Base-by-base conservation (phyloP, 2,329 filamentous ascomycete genomes). In the Colletotrichum lentis region DNA sequence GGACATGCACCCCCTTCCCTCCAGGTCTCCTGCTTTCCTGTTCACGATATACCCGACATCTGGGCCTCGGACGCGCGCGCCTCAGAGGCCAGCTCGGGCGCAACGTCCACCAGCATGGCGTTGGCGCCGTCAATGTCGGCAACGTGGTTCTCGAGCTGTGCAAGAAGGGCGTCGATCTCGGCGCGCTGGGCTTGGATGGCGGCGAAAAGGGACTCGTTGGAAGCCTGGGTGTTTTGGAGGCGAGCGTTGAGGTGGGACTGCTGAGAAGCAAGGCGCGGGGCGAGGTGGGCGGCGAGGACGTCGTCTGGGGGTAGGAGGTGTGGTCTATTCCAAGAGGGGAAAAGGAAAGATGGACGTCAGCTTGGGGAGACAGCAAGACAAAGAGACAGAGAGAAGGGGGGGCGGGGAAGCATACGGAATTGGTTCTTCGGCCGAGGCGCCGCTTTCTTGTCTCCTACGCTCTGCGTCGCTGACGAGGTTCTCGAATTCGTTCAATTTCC, bases 401-500 rank as follows among this genome's bases (percentile, higher is more conserved):
- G n/a, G 24, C 18, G 14, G 5, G 20, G 46, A 43, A 44, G 24
- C 82, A 69, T 78, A 85, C 84, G 84, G 83, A 46, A 80, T 77
- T 5, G 83, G 83, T 31, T 73, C 63, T 2, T 72, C 68, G 7
- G 72, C 74, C 14, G 72, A 62, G 59, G 62, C 62, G 58, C 71
- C 69, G 27, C 78, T 75, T 31, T 78, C 75, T 49, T 76, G 72
- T 55, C 79, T 75, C 64, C 82, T 76, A 61, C 72, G 70, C 56
- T 76, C 78, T 5, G 87, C 88, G 60, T 86, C 85, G 64, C 76
- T 79, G 57, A 88, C 81, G 16, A 90, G 79, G 31, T 72, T 77
- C 73, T 90, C 88, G 7, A 90, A 81, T 74, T 86, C 83, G 74
- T 90, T 90, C 11, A 90, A 80, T 68, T 83, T 83, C 46, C 79